Evolutionary conservation across 257 asterid genomes (phyloP), one percentile per base, ranked within the genome.

Genomic region (Fraxinus anomala): DNA sequence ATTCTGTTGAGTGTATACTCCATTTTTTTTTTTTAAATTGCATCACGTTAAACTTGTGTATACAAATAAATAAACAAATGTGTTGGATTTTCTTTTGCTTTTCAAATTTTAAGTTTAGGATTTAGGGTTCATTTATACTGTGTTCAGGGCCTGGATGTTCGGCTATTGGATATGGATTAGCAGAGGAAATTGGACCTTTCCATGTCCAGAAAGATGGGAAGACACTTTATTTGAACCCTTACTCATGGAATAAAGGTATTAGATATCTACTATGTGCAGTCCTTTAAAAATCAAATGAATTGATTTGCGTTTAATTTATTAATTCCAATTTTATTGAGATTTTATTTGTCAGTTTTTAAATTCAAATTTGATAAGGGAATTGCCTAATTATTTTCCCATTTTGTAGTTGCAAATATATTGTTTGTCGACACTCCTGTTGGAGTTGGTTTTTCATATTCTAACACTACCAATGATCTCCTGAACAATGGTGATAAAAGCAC

Each of bases 61-160:
- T 5, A 14, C 21, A 12, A 36, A 5, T 1, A 36, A 6, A 6
- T 5, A 36, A 36, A 36, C 6, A 36, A 36, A 3, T 3, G n/a
- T 17, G 6, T 30, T 31, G 21, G 21, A 23, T 47, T 14, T 54
- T 61, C 5, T 65, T 39, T 56, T 61, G 16, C n/a, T 37, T 42
- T 40, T 40, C 47, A 37, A 12, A 26, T 30, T 40, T 80, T 30
- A 37, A 42, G 74, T 68, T 54, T 76, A 24, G 5, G 63, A 19
- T 17, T 51, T 51, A 17, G 63, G 63, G 24, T 51, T 17, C 63
- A 14, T 51, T 17, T 59, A 6, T 21, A 23, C 26, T 61, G 3
- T 61, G 68, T 80, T 79, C 85, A 93, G 99, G 99, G 78, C 99
- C 99, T 21, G 99, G 98, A 79, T 95, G 98, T 77, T 95, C 99